Evolutionary conservation across 108 stramenopile genomes (phyloP).

Genomic region (Fragilariopsis cylindrus): DNA sequence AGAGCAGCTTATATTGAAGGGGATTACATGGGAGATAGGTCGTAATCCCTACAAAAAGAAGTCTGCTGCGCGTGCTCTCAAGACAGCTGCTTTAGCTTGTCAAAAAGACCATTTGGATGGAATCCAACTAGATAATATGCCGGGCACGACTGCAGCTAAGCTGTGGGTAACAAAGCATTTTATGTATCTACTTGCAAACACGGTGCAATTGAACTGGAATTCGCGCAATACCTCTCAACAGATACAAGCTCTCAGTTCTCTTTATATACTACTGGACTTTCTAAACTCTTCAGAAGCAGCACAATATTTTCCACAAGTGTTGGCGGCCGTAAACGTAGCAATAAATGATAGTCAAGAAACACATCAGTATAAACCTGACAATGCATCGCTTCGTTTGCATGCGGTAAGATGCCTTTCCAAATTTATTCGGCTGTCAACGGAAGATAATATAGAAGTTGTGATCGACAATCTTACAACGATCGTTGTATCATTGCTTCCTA

Average conservation of each 20-base stretch:
- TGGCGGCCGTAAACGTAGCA: constrained; percentile 67
- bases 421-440: constrained; percentile 58
- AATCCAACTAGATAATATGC: background rate
- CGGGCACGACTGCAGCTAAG: constrained; percentile 16
- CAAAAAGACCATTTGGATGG: background rate
- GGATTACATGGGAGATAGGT: constrained; percentile 67
- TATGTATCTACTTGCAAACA: constrained; percentile 78
- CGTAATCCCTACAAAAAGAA: constrained; percentile 30
- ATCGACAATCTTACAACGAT: constrained; percentile 65
- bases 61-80: constrained; percentile 39
- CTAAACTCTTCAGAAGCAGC: constrained; percentile 54
- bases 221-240: constrained; percentile 43
- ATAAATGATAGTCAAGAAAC: constrained; percentile 36
- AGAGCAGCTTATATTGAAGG: constrained; percentile 61
- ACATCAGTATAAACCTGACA: constrained; percentile 1
- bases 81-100: constrained; percentile 26
- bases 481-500: constrained; percentile 76
- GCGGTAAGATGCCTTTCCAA: constrained; percentile 64
- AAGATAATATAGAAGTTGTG: constrained; percentile 42
- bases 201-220: constrained; percentile 65
- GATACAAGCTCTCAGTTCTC: constrained; percentile 55
- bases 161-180: constrained; percentile 76
- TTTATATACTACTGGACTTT: constrained; percentile 49
- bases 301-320: constrained; percentile 77
- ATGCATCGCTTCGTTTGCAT: constrained; percentile 37